These are phyloP conservation scores for Microthlaspi erraticum DNA, from an alignment of 345 rosid species.

Conservation along the genomic window DNA sequence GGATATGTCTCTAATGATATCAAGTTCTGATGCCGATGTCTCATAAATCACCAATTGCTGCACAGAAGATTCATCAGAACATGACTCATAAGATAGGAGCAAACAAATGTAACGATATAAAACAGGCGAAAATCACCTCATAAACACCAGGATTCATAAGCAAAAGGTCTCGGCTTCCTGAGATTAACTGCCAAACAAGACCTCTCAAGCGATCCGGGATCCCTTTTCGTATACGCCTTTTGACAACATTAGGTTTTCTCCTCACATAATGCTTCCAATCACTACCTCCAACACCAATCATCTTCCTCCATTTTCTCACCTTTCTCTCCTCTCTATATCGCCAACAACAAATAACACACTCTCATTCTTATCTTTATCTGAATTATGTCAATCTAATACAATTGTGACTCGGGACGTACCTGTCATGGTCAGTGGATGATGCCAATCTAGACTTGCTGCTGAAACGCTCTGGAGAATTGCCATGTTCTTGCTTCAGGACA, in stretches of 20 bases:
- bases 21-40: conserved; percentile 94
- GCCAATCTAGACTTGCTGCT: conserved; percentile 41
- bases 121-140: conserved; percentile 53
- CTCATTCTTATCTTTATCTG: neutral
- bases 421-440: conserved; percentile 56
- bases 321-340: conserved; percentile 84
- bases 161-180: conserved; percentile 94
- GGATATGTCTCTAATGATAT: conserved; percentile 94
- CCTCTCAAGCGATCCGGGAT: conserved; percentile 98
- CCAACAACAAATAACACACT: conserved; percentile 26
- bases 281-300: conserved; percentile 97
- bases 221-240: conserved; percentile 85
- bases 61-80: conserved; percentile 27
- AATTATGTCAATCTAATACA: neutral
- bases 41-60: conserved; percentile 94
- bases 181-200: conserved; percentile 96
- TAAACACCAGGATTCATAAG: conserved; percentile 97
- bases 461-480: conserved; percentile 52
- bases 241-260: conserved; percentile 87
- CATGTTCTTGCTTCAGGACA: conserved; percentile 69
- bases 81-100: neutral
- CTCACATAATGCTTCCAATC: conserved; percentile 96
- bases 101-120: neutral
- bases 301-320: conserved; percentile 94
- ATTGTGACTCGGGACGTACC: conserved; percentile 44